Conservation (phyloP, 345 rosid genomes). For the Ceriops zippeliana region DNA sequence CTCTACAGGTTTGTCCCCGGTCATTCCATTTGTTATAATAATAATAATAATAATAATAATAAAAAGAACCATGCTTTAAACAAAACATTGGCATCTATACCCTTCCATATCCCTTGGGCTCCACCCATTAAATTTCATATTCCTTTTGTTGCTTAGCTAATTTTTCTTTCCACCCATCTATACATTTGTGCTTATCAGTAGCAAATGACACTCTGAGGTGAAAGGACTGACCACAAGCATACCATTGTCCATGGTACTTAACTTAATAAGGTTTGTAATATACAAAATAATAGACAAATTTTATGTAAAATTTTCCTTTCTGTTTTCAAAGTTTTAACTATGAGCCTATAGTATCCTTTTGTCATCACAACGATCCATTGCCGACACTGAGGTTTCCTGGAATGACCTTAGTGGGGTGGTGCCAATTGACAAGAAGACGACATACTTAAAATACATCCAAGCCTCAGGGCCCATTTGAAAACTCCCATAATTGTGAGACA, state of each 20-base stretch:
- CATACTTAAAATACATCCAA: neutral
- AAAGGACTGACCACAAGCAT: constrained; percentile 9
- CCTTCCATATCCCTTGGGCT: neutral
- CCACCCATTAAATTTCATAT: neutral
- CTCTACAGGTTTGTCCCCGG: constrained; percentile 56
- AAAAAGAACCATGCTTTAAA: neutral
- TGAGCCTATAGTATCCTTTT: neutral
- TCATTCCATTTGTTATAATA: neutral
- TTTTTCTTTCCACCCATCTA: neutral
- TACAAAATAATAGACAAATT: too few species aligned
- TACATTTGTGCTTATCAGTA: neutral
- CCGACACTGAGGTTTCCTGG: constrained; percentile 9
- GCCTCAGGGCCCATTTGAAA: neutral
- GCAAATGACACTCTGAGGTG: constrained; percentile 26
- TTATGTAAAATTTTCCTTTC: neutral
- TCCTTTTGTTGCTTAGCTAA: too few species aligned
- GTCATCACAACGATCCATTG: constrained; percentile 8
- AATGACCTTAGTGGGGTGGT: too few species aligned
- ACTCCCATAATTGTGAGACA: neutral
- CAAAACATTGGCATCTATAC: neutral
- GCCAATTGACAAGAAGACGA: too few species aligned
- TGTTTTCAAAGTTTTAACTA: neutral
- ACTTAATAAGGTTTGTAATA: too few species aligned
- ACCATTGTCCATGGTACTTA: neutral
- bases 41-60: too few species aligned